Evolutionary conservation across 176 grass and related monocot genomes (phyloP), one percentile per base, ranked within the genome.

Genomic region (Pontederia crassipes): DNA sequence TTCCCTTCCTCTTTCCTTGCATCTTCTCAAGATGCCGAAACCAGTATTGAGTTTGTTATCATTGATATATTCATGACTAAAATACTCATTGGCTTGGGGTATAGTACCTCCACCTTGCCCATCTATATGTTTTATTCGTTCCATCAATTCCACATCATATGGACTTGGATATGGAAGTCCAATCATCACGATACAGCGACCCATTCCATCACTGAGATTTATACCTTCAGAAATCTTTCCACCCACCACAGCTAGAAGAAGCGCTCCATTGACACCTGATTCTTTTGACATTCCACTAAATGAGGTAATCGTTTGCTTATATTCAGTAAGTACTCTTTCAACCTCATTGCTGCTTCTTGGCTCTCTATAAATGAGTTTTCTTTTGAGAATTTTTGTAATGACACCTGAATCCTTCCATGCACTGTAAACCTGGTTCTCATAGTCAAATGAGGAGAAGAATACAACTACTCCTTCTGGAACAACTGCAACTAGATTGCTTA

Each of bases 191-290:
- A 96, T 75, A 70, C 92, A 90, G n/a, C 92, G 83, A 49, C 86
- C 92, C 92, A 96, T 90, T 4, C 78, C 87, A 69, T 96, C 84
- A 48, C 86, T 85, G 46, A 96, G 87, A 67, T 96, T 96, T 80
- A 96, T 96, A 46, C 92, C 92, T 75, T 96, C 92, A 18, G 92
- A 96, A 46, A 96, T 96, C 55, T 96, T 90, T 45, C 86, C 92
- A 64, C 92, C 92, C 63, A 96, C 92, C 13, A 90, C 86, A 11
- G 92, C 92, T 45, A 96, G 72, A 40, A 96, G 73, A 82, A 96
- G 55, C 59, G 86, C 92, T 24, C 92, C 92, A 54, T 64, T 96
- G 46, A 73, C 66, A 65, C 76, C 77, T 49, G 64, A 47, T 40
- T 40, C 77, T 59, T 57, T 79, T 51, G 54, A 72, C 57, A 53